A percentile compares a stretch with the other conserved stretches of the same genome.
phyloP scores from a whole-genome alignment of 2,329 filamentous ascomycete species.

The Camillea tinctor region DNA sequence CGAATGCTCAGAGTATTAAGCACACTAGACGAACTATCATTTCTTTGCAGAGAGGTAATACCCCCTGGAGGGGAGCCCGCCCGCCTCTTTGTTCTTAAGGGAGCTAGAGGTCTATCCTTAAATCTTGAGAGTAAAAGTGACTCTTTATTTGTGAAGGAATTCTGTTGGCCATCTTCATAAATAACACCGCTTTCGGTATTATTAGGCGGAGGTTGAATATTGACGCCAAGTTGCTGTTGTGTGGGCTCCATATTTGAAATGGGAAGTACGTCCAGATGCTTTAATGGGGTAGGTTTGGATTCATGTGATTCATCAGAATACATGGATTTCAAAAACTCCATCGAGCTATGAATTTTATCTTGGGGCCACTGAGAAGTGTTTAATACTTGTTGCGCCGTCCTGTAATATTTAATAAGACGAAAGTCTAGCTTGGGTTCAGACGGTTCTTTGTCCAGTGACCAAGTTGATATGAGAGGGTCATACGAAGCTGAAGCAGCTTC shows the following conservation, averaged over 20 bases:
- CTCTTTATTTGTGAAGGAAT: slow-evolving; percentile 2
- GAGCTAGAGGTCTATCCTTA: slow-evolving; percentile 6
- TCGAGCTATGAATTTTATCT: slow-evolving; percentile 7
- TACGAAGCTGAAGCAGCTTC: slow-evolving; percentile 19
- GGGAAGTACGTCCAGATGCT: not conserved
- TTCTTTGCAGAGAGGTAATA: slow-evolving; percentile 8
- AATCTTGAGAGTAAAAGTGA: not conserved
- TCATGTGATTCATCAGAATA: slow-evolving; percentile 7
- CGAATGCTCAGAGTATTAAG: slow-evolving; percentile 1
- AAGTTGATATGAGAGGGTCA: slow-evolving; percentile 14
- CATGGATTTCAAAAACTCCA: slow-evolving; percentile 12
- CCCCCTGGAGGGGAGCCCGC: slow-evolving; percentile 16
- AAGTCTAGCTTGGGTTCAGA: slow-evolving; percentile 13
- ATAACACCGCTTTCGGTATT: not conserved
- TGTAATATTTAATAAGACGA: slow-evolving; percentile 21
- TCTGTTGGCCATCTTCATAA: not conserved
- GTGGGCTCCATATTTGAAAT: not conserved
- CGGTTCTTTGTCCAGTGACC: slow-evolving; percentile 22
- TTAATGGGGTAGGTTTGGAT: not conserved
- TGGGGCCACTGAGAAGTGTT: slow-evolving; percentile 8
- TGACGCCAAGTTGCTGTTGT: not conserved
- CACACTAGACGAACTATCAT: slow-evolving; percentile 21
- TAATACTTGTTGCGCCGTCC: slow-evolving; percentile 16
- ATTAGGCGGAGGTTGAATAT: not conserved
- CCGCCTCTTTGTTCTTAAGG: slow-evolving; percentile 16